Evolutionary conservation across 805 yeast species (phyloP).

Genomic region (Zygosaccharomyces siamensis): DNA sequence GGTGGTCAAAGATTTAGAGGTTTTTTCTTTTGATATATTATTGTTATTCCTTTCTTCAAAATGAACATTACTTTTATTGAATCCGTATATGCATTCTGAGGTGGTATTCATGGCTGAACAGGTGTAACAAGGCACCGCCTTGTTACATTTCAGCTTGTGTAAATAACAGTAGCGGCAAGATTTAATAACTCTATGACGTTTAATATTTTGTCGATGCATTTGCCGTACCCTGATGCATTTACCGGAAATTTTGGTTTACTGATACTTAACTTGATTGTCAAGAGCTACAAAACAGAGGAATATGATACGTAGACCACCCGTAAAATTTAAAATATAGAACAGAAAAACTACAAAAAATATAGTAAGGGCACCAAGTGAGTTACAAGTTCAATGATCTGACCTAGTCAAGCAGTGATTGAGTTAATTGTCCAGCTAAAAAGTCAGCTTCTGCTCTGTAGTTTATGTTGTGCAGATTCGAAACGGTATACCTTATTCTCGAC

Average conservation of each 20-base stretch:
- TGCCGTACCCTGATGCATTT: background rate
- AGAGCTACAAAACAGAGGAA: background rate
- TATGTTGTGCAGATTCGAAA: slow-evolving; percentile 47
- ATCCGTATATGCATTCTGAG: slow-evolving; percentile 24
- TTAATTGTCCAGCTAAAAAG: slow-evolving; percentile 41
- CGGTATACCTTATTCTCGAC: slow-evolving; percentile 70
- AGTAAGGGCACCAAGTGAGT: background rate
- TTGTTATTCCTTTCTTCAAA: background rate
- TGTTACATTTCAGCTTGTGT: slow-evolving; percentile 28
- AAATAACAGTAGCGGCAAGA: slow-evolving; percentile 28
- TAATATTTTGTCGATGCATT: slow-evolving; percentile 17
- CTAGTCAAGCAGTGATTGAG: slow-evolving; percentile 19
- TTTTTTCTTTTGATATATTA: background rate
- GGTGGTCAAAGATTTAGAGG: background rate
- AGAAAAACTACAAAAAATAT: background rate
- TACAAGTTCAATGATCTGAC: background rate
- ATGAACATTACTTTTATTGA: slow-evolving; percentile 6
- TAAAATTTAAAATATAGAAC: background rate
- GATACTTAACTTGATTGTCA: background rate
- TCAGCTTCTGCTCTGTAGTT: slow-evolving; percentile 60
- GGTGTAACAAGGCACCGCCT: slow-evolving; percentile 22
- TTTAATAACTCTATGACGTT: slow-evolving; percentile 25
- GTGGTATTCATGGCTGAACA: slow-evolving; percentile 12
- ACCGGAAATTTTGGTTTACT: background rate
- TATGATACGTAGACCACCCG: background rate